Conservation (phyloP, 2,329 filamentous ascomycete genomes). For the Triangularia setosa region DNA sequence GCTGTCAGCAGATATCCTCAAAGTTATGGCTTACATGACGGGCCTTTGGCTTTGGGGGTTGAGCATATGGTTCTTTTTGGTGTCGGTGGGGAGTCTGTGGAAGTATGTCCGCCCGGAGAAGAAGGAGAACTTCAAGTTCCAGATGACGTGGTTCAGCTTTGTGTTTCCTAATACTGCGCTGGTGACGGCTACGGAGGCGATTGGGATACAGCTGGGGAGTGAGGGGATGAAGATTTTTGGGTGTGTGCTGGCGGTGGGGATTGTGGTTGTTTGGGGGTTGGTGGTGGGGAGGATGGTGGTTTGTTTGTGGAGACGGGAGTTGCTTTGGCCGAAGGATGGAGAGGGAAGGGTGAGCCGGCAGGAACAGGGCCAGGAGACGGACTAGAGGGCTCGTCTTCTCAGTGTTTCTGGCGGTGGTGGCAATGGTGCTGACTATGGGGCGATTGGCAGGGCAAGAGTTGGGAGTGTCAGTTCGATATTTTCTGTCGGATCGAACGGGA, state of each 20-base stretch:
- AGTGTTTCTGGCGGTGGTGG: background rate
- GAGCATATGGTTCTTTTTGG: slow-evolving; percentile 80
- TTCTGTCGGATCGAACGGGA: background rate
- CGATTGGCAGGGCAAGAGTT: background rate
- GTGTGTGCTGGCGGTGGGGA: slow-evolving; percentile 60
- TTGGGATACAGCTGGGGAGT: slow-evolving; percentile 60
- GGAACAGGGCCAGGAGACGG: background rate
- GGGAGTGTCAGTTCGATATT: background rate
- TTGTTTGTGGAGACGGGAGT: slow-evolving; percentile 60
- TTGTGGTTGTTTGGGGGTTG: slow-evolving; percentile 65
- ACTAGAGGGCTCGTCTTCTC: background rate
- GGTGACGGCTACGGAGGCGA: slow-evolving; percentile 68
- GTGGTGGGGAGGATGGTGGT: slow-evolving; percentile 68
- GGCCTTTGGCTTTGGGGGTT: slow-evolving; percentile 77
- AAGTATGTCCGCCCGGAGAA: slow-evolving; percentile 56
- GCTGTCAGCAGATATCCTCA: slow-evolving; percentile 38
- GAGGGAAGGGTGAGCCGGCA: background rate
- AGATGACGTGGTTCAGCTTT: slow-evolving; percentile 84
- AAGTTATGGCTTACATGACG: slow-evolving; percentile 54
- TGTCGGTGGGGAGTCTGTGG: slow-evolving; percentile 72
- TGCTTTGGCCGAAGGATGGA: slow-evolving; percentile 34
- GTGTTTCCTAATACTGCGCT: slow-evolving; percentile 77
- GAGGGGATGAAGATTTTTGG: slow-evolving; percentile 62
- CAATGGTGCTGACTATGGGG: background rate
- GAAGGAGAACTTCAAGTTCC: slow-evolving; percentile 59